Evolutionary conservation across 257 asterid species (phyloP).

Genomic region (Salvia miltiorrhiza): DNA sequence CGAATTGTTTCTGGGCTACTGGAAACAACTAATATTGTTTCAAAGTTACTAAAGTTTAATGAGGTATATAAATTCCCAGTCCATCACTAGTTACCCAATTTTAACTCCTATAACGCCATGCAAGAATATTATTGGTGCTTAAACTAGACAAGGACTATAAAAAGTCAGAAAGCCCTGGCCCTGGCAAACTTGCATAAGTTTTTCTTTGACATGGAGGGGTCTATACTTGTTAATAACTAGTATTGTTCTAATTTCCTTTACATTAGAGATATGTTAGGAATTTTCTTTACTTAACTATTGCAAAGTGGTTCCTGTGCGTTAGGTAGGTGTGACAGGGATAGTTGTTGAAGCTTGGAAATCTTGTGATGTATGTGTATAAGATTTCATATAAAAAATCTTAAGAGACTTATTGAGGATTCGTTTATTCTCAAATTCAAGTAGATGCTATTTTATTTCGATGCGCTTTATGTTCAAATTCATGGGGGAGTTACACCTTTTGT

Average conservation of each 20-base stretch:
- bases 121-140: constrained; percentile 6
- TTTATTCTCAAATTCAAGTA: constrained; percentile 1
- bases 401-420: constrained; percentile 1
- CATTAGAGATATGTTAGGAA: background rate
- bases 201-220: constrained; percentile 8
- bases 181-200: constrained; percentile 10
- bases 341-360: background rate
- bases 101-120: constrained; percentile 9
- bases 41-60: constrained; percentile 69
- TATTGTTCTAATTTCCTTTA: background rate
- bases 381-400: background rate
- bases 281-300: constrained; percentile 2
- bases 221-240: background rate
- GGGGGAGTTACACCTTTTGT: background rate
- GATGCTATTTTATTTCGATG: background rate
- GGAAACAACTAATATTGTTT: constrained; percentile 76
- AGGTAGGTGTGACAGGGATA: background rate
- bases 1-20: constrained; percentile 79
- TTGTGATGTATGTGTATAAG: background rate
- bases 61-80: constrained; percentile 56
- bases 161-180: background rate
- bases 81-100: constrained; percentile 18
- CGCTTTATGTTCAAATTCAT: constrained; percentile 3
- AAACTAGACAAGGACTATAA: background rate
- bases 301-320: constrained; percentile 12